A percentile compares a stretch with the other conserved stretches of the same genome.
phyloP scores from a whole-genome alignment of 306 rosid genomes.

The Vachellia collinsii region DNA sequence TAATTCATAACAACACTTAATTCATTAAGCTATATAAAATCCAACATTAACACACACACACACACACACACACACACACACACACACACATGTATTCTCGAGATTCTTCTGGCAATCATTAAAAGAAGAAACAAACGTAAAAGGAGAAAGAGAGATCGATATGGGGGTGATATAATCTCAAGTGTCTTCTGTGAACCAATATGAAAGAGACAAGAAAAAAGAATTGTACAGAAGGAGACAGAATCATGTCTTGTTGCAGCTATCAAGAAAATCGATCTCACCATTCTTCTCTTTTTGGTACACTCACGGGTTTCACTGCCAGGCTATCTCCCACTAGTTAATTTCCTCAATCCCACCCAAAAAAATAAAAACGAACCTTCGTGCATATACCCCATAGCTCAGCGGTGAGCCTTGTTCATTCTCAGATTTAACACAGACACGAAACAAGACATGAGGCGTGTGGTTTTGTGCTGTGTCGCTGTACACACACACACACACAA shows the following conservation, averaged over 20 bases:
- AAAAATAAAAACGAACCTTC: not conserved
- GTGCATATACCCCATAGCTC: not conserved
- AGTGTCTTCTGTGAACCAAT: conserved; percentile 24
- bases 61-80: not conserved
- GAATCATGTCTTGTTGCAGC: conserved; percentile 45
- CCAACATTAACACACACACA: not conserved
- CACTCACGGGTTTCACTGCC: conserved; percentile 6
- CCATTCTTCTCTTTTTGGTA: conserved; percentile 21
- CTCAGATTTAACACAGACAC: not conserved
- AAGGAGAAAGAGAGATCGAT: conserved; percentile 14
- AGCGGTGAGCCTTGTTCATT: not conserved
- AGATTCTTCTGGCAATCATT: not conserved
- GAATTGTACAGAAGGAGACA: conserved; percentile 44
- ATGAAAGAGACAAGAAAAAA: conserved; percentile 18
- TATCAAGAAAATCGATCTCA: conserved; percentile 42
- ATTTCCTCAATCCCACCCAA: not conserved
- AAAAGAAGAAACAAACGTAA: not conserved
- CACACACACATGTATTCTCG: not conserved
- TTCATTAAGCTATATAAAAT: not conserved
- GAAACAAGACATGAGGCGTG: not conserved
- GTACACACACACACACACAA: too few relatives aligned
- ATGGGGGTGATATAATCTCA: conserved; percentile 23
- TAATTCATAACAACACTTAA: not conserved
- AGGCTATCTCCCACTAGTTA: not conserved
- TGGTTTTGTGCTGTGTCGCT: not conserved